Conservation (phyloP, 768 basidiomycete genomes). For the Austroboletus eburneus region DNA sequence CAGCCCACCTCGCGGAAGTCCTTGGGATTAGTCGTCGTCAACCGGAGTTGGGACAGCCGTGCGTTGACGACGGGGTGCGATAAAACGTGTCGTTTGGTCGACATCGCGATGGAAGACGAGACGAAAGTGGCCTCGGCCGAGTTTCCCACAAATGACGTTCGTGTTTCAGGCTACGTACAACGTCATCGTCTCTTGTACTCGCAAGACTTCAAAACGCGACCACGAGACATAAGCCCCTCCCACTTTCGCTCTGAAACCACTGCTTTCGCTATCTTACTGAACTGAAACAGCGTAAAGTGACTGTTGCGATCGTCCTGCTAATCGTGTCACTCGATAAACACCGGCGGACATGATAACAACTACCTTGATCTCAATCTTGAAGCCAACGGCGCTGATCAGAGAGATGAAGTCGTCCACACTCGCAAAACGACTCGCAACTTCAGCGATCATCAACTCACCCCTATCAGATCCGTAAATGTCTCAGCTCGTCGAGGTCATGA, state of each 20-base stretch:
- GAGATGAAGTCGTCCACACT: conserved; percentile 62
- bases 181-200: conserved; percentile 82
- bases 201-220: conserved; percentile 73
- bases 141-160: too few species aligned
- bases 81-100: conserved; percentile 45
- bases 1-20: conserved; percentile 71
- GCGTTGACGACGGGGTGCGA: conserved; percentile 73
- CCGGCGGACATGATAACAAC: not conserved
- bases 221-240: conserved; percentile 48
- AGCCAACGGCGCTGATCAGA: conserved; percentile 66
- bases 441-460: conserved; percentile 82
- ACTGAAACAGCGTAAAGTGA: conserved; percentile 84
- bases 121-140: too few species aligned
- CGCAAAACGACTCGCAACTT: conserved; percentile 82
- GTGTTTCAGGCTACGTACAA: not conserved
- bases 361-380: conserved; percentile 68
- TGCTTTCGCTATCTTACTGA: conserved; percentile 54
- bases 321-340: not conserved
- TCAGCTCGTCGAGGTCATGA: not conserved
- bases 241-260: conserved; percentile 56
- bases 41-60: conserved; percentile 66
- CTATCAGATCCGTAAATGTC: conserved; percentile 34
- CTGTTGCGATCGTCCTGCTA: conserved; percentile 73
- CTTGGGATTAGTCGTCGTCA: conserved; percentile 56
- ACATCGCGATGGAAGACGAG: conserved; percentile 20